A percentile compares a stretch with the other conserved stretches of the same genome.
Evolutionary conservation across 139 green algal species (phyloP).

Genomic region (Spirogloea muscicola): DNA sequence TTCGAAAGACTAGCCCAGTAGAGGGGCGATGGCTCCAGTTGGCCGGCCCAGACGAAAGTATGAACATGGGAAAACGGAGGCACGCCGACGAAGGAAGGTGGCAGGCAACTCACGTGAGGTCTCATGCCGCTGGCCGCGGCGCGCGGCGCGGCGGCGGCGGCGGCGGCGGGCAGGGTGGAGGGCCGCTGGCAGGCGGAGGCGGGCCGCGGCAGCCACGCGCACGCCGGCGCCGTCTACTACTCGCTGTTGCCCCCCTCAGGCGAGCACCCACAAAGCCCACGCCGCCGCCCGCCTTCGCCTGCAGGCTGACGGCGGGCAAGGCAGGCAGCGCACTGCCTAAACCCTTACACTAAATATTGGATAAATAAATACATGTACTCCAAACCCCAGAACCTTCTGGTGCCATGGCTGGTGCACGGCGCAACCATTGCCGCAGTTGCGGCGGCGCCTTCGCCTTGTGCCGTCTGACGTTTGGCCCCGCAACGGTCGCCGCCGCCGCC

Average conservation of each 20-base stretch:
- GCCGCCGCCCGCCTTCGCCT: not conserved
- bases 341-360: not conserved
- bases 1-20: no score
- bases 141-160: no score
- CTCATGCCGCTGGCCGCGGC: not conserved
- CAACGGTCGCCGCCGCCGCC: not conserved
- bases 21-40: no score
- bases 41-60: no score
- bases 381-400: not conserved
- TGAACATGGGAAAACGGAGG: no score
- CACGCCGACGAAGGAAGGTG: not conserved
- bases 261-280: not conserved
- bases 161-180: no score
- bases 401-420: not conserved
- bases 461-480: not conserved
- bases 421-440: not conserved
- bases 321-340: not conserved
- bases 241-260: not conserved
- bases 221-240: not conserved
- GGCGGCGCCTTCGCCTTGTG: not conserved
- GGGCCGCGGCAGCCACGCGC: not conserved
- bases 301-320: not conserved
- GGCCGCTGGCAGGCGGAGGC: not conserved
- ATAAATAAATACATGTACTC: conserved; percentile 1
- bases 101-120: not conserved